Evolutionary conservation across 768 basidiomycete genomes (phyloP).

Genomic region (Lentinula detonsa): DNA sequence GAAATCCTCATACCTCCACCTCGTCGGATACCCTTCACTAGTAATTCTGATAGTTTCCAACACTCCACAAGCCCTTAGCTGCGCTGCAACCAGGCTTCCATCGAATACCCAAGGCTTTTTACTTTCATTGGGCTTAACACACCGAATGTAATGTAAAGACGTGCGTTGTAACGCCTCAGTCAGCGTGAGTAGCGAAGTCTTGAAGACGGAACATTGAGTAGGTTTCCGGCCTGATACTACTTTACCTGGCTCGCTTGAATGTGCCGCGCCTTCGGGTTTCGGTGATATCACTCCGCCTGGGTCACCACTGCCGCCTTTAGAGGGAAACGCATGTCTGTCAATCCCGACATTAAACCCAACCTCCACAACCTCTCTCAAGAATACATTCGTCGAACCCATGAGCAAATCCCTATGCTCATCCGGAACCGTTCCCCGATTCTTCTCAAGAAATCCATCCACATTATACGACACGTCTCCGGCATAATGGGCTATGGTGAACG

Average conservation of each 20-base stretch:
- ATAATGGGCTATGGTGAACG: constrained; percentile 98
- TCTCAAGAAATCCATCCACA: constrained; percentile 98
- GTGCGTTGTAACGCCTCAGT: constrained; percentile 98
- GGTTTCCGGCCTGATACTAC: constrained; percentile 99
- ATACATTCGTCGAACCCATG: constrained; percentile 80
- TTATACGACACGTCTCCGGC: constrained; percentile 98
- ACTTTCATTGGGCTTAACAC: constrained; percentile 97
- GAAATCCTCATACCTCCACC: constrained; percentile 98
- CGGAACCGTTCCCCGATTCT: constrained; percentile 97
- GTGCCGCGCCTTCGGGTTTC: not conserved
- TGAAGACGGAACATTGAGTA: constrained; percentile 98
- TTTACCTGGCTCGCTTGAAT: constrained; percentile 14
- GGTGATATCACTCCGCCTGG: not conserved
- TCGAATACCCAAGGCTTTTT: constrained; percentile 97
- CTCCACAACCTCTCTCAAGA: constrained; percentile 93
- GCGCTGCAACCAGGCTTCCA: constrained; percentile 90
- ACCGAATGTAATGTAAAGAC: constrained; percentile 98
- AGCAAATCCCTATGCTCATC: constrained; percentile 94
- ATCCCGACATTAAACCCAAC: constrained; percentile 48
- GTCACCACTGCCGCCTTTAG: too few relatives aligned
- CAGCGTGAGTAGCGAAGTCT: constrained; percentile 83
- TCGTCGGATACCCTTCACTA: constrained; percentile 96
- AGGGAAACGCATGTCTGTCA: not conserved
- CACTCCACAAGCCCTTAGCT: constrained; percentile 96
- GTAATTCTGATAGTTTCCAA: constrained; percentile 98